Evolutionary conservation across 768 basidiomycete genomes (phyloP).

Genomic region (Amanita rubescens): DNA sequence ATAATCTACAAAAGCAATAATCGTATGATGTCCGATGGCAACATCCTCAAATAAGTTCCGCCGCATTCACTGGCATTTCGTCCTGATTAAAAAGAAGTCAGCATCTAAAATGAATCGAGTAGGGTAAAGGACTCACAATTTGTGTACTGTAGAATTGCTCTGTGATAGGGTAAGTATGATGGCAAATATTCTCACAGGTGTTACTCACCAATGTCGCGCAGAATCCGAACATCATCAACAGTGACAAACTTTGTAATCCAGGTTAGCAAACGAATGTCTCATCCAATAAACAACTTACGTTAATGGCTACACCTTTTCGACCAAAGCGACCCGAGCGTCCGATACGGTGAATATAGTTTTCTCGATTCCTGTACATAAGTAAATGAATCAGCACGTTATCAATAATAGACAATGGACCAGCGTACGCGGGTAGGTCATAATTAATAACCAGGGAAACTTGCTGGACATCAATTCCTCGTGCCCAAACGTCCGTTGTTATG

Average conservation of each 20-base stretch:
- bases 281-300: constrained; percentile 45
- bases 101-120: neutral
- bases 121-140: constrained; percentile 48
- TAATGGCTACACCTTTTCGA: constrained; percentile 98
- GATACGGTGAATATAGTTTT: constrained; percentile 99
- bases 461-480: constrained; percentile 96
- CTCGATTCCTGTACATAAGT: constrained; percentile 61
- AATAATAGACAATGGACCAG: neutral
- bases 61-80: constrained; percentile 98
- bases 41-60: constrained; percentile 73
- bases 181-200: neutral
- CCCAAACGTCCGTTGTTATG: constrained; percentile 96
- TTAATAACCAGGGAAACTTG: constrained; percentile 97
- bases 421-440: constrained; percentile 90
- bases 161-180: constrained; percentile 21
- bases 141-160: constrained; percentile 97
- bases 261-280: constrained; percentile 10
- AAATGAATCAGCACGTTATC: constrained; percentile 1
- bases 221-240: constrained; percentile 91
- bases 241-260: constrained; percentile 66
- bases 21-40: neutral
- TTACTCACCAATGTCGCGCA: constrained; percentile 87
- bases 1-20: constrained; percentile 16
- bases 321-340: constrained; percentile 99
- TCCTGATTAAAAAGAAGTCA: constrained; percentile 45